Evolutionary conservation across 257 asterid genomes (phyloP).

Genomic region (Solanum arcanum): DNA sequence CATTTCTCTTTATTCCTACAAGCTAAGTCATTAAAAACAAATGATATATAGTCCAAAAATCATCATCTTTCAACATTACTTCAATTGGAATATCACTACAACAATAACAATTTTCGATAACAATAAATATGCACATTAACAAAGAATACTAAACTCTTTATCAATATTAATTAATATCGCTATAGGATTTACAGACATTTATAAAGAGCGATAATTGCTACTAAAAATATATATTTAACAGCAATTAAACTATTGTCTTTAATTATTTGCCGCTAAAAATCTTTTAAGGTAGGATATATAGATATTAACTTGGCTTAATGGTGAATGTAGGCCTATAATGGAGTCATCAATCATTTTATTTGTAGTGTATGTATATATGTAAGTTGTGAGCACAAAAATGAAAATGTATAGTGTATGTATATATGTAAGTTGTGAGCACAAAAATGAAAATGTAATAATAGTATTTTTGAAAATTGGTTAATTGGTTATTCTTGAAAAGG

Average conservation of each 20-base stretch:
- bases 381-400: not conserved
- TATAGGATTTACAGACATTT: not conserved
- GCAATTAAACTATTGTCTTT: no score
- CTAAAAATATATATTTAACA: no score
- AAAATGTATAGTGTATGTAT: not conserved
- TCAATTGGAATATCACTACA: not conserved
- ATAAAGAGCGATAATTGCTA: not conserved
- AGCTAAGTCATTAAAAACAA: slow-evolving; percentile 32
- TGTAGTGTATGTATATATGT: not conserved
- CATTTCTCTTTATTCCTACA: slow-evolving; percentile 78
- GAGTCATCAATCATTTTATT: not conserved
- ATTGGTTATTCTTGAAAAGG: slow-evolving; percentile 7
- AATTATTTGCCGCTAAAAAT: no score
- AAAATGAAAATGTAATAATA: not conserved
- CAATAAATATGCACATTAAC: not conserved
- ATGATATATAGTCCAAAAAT: not conserved
- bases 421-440: not conserved
- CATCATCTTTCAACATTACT: not conserved
- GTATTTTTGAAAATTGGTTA: not conserved
- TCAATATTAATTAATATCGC: no score
- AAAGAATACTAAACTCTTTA: no score
- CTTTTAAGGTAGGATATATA: no score
- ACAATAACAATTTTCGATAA: no score
- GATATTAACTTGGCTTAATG: not conserved
- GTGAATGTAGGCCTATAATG: not conserved